Evolutionary conservation across 768 basidiomycete species (phyloP), one percentile per base, ranked within the genome.

Genomic region (Pleurotus ostreatus): DNA sequence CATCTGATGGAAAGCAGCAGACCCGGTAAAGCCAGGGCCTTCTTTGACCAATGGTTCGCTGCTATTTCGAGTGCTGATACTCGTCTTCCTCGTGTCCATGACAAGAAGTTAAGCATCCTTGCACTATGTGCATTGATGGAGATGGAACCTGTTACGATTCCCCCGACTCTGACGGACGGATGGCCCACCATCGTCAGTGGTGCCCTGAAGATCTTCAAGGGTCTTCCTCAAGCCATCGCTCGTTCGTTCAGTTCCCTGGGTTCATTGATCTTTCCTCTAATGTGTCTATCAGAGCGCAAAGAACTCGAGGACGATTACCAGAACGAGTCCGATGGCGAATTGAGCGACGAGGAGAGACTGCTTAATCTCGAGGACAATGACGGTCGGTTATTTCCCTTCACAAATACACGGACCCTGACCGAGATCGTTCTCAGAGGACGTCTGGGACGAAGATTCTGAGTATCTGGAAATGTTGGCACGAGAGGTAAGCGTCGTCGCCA

Each of bases 381-480:
- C 60, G 80, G 80, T 76, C 53, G 51, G 70, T 44, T 11, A 66
- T 15, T 46, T 30, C 43, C 20, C 9, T 12, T 25, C 25, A 13
- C 12, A 23, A n/a, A 26, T n/a, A 22, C 0, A 5, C 37, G n/a
- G 22, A 39, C 22, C 26, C 23, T 45, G 22, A 55, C 5, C 20
- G 5, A 26, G 61, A 57, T 39, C 8, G 59, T 57, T 48, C 40
- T 55, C 58, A 85, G 92, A 90, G 66, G 93, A 95, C 68, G 90
- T 94, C 13, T 93, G 88, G 85, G 92, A 94, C 63, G 87, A 90
- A 57, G 90, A 93, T 62, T 92, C 91, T 6, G 89, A 88, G 5
- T 95, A 94, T 66, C 77, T 93, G 44, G 92, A 94, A 68, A 74
- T 92, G 78, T 80, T 95, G 34, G 92, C 91, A 5, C 83, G 83